Percentiles rank a stretch among this genome's conserved stretches.
Conservation (phyloP, 1,139 yeast genomes). For the Kurtzmaniella quercitrusa region DNA sequence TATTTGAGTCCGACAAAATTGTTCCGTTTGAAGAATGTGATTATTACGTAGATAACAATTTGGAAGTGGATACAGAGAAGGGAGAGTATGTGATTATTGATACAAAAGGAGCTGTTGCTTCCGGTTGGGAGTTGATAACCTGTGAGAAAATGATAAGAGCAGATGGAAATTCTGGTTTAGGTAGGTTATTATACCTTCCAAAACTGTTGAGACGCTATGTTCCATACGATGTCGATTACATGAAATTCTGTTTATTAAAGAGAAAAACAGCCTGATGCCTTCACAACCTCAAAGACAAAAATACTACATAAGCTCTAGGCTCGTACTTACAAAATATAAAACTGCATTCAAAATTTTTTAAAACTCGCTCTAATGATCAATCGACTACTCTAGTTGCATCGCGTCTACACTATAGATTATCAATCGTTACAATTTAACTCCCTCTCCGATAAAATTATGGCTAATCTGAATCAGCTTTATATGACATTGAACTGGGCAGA, state of each 20-base stretch:
- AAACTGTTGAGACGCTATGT: constrained; percentile 17
- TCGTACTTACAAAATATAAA: too few species aligned
- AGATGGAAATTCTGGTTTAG: constrained; percentile 40
- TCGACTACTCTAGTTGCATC: not conserved
- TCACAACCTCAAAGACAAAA: not conserved
- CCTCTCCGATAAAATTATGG: not conserved
- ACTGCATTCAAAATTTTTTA: too few species aligned
- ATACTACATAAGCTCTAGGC: too few species aligned
- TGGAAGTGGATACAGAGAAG: constrained; percentile 22
- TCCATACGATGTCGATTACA: constrained; percentile 33
- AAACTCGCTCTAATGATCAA: too few species aligned
- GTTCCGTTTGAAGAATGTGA: constrained; percentile 46
- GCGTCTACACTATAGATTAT: too few species aligned
- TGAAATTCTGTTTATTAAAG: constrained; percentile 42
- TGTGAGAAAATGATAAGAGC: constrained; percentile 49
- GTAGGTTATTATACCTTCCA: constrained; percentile 47
- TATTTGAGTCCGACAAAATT: constrained; percentile 53
- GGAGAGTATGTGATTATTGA: constrained; percentile 28
- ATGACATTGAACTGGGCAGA: not conserved
- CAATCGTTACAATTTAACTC: too few species aligned
- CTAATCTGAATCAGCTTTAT: not conserved
- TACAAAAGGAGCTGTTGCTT: constrained; percentile 6
- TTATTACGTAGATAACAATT: constrained; percentile 55
- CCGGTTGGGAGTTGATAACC: constrained; percentile 39
- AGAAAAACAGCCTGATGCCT: constrained; percentile 12